These are phyloP conservation scores for Diaporthe batatas DNA, from an alignment of 2,329 filamentous ascomycete genomes.

Conservation along the genomic window DNA sequence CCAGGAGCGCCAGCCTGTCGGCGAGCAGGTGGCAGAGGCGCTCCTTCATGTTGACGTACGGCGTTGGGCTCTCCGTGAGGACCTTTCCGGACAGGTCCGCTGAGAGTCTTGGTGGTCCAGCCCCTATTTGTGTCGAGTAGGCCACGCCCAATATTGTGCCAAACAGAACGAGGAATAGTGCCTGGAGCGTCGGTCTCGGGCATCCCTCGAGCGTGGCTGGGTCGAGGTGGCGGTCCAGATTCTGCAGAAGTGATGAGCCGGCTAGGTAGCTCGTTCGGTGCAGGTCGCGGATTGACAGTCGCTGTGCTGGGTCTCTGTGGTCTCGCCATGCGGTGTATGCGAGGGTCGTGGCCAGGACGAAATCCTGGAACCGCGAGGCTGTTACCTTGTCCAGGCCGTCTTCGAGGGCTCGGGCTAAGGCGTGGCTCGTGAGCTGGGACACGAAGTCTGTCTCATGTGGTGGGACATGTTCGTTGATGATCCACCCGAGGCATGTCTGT, in stretches of 20 bases:
- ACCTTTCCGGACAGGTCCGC: conserved; percentile 5
- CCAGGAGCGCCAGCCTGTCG: background rate
- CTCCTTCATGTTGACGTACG: conserved; percentile 4
- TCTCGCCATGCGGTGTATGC: conserved; percentile 31
- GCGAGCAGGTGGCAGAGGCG: conserved; percentile 33
- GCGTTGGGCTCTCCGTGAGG: background rate
- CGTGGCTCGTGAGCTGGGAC: conserved; percentile 18
- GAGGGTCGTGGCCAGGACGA: conserved; percentile 23
- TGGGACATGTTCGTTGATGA: background rate
- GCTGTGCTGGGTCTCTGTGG: background rate
- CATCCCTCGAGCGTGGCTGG: background rate
- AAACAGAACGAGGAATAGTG: conserved; percentile 21
- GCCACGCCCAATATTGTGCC: conserved; percentile 26
- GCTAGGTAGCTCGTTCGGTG: conserved; percentile 7
- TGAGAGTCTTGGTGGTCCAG: background rate
- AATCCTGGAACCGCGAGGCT: conserved; percentile 15
- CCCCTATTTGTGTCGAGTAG: conserved; percentile 2
- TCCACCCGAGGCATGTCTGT: conserved; percentile 26
- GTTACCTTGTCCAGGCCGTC: background rate
- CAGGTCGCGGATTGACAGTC: conserved; percentile 19
- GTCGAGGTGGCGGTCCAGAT: conserved; percentile 11
- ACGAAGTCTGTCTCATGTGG: conserved; percentile 18
- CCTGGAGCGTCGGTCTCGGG: conserved; percentile 8
- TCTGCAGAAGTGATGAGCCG: conserved; percentile 28
- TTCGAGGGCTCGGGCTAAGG: background rate